Evolutionary conservation across 495 filamentous ascomycete species (phyloP).

Genomic region (Trichocladium uniseriatum): DNA sequence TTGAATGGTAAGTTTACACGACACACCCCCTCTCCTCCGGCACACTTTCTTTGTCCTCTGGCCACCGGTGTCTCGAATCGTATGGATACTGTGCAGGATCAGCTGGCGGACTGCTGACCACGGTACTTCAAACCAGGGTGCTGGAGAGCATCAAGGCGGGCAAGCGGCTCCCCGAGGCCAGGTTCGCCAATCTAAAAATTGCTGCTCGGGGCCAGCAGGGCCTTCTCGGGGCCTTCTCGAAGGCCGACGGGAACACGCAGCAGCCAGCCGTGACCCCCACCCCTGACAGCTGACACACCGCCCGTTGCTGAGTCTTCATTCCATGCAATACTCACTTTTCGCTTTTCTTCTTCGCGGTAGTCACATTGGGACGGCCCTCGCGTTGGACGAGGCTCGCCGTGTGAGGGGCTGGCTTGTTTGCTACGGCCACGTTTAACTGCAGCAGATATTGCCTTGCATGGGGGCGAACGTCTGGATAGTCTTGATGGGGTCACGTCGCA

Average conservation of each 20-base stretch:
- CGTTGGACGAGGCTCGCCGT: conserved; percentile 7
- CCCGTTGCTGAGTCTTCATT: background rate
- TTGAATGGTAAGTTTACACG: conserved; percentile 58
- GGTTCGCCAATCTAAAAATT: conserved; percentile 54
- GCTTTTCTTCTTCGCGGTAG: background rate
- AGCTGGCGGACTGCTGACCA: conserved; percentile 2
- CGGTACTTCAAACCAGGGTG: conserved; percentile 39
- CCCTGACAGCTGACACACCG: conserved; percentile 7
- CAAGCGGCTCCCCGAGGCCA: conserved; percentile 62
- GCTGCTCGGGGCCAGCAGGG: conserved; percentile 53
- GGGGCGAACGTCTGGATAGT: conserved; percentile 4
- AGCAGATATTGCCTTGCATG: conserved; percentile 20
- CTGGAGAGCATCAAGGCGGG: conserved; percentile 70
- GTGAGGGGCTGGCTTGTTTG: conserved; percentile 12
- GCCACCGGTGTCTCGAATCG: background rate
- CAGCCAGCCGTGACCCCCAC: conserved; percentile 1
- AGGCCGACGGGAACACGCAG: conserved; percentile 16
- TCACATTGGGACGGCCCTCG: background rate
- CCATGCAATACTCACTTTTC: background rate
- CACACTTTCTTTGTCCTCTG: conserved; percentile 5
- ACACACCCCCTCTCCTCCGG: background rate
- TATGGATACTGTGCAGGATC: conserved; percentile 15
- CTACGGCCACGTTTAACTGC: conserved; percentile 15
- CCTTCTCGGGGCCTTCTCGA: conserved; percentile 35
- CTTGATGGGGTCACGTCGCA: too few species aligned